Evolutionary conservation across 2,329 filamentous ascomycete genomes (phyloP).

Genomic region (Neonectria sp.): DNA sequence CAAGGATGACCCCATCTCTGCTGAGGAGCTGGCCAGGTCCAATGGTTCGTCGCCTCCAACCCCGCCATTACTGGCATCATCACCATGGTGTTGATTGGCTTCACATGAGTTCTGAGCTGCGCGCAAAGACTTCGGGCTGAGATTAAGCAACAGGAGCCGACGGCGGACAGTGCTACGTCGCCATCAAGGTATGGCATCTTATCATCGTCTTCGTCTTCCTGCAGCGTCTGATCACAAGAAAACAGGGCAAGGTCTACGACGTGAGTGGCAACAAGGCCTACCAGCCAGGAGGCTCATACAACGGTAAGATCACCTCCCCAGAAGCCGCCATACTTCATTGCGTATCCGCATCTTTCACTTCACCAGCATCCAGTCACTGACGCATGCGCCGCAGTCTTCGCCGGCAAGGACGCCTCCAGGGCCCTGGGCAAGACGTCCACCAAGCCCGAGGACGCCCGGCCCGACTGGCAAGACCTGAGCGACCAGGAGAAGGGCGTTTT

Average conservation of each 20-base stretch:
- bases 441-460: slow-evolving; percentile 84
- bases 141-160: slow-evolving; percentile 68
- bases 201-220: slow-evolving; percentile 4
- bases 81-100: background rate
- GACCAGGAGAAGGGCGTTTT: slow-evolving; percentile 90
- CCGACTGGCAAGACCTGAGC: slow-evolving; percentile 86
- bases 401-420: slow-evolving; percentile 95
- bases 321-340: background rate
- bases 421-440: slow-evolving; percentile 90
- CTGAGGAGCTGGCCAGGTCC: slow-evolving; percentile 84
- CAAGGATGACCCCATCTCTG: slow-evolving; percentile 88
- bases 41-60: slow-evolving; percentile 75
- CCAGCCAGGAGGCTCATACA: slow-evolving; percentile 84
- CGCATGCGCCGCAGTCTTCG: slow-evolving; percentile 78
- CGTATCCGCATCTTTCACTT: background rate
- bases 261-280: slow-evolving; percentile 93
- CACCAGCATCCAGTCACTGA: slow-evolving; percentile 25
- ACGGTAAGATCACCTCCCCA: slow-evolving; percentile 71
- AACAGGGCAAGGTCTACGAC: slow-evolving; percentile 91
- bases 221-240: slow-evolving; percentile 29
- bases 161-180: slow-evolving; percentile 76
- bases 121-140: slow-evolving; percentile 37
- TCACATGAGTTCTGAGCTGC: background rate
- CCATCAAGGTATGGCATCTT: slow-evolving; percentile 72
- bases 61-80: slow-evolving; percentile 10